phyloP scores from a whole-genome alignment of 345 rosid genomes.

The Cardamine resedifolia region DNA sequence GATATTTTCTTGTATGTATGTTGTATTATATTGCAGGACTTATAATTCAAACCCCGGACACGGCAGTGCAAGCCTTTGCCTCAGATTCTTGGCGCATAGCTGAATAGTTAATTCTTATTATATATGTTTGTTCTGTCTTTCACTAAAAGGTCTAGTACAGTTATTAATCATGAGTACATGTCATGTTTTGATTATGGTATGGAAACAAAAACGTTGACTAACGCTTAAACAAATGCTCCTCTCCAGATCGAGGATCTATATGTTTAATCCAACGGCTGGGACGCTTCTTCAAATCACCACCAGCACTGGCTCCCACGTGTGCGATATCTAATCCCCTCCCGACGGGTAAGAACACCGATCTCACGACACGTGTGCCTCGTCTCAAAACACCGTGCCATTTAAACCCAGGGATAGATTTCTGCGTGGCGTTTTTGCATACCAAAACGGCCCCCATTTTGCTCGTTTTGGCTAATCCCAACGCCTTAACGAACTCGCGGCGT shows the following conservation, averaged over 20 bases:
- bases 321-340: conserved; percentile 79
- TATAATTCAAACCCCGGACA: not conserved
- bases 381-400: conserved; percentile 57
- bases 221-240: conserved; percentile 64
- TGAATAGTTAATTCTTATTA: not conserved
- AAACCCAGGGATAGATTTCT: conserved; percentile 43
- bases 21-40: not conserved
- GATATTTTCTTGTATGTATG: not conserved
- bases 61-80: not conserved
- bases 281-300: conserved; percentile 19
- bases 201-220: not conserved
- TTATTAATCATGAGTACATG: not conserved
- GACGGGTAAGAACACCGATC: conserved; percentile 68
- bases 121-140: not conserved
- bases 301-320: conserved; percentile 47
- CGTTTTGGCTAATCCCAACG: conserved; percentile 59
- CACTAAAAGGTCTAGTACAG: not conserved
- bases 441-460: conserved; percentile 66
- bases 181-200: not conserved
- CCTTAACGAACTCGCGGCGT: conserved; percentile 54
- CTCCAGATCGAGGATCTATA: conserved; percentile 62
- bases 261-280: conserved; percentile 77
- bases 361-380: conserved; percentile 56
- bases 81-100: not conserved
- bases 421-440: conserved; percentile 68